Conservation (phyloP, 2,329 filamentous ascomycete species). For the Colletotrichum sp. region DNA sequence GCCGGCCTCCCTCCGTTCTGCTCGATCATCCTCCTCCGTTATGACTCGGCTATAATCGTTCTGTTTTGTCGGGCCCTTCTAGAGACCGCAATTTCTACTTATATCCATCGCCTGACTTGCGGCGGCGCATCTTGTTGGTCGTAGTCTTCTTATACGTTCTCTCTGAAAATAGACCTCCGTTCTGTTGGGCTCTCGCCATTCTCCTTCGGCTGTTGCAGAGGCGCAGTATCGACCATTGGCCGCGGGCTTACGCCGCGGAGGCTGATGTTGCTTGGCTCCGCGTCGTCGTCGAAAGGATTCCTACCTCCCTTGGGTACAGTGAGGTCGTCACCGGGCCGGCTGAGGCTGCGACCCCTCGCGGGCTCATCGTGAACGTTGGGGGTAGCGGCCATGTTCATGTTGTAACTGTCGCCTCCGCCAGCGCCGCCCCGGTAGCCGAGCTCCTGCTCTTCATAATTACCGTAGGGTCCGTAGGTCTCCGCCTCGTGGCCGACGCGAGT, state of each 20-base stretch:
- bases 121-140: not conserved
- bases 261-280: conserved; percentile 64
- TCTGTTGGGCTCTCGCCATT: conserved; percentile 66
- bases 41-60: not conserved
- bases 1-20: too few relatives aligned
- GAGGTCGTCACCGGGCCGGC: conserved; percentile 28
- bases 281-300: conserved; percentile 77
- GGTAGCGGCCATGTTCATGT: conserved; percentile 52
- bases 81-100: not conserved
- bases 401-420: conserved; percentile 48
- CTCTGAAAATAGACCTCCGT: conserved; percentile 72
- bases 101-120: not conserved
- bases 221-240: conserved; percentile 60
- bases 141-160: conserved; percentile 60
- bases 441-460: conserved; percentile 81
- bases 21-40: too few relatives aligned
- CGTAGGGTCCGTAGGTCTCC: conserved; percentile 62
- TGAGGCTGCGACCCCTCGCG: conserved; percentile 13
- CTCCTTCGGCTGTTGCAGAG: conserved; percentile 25
- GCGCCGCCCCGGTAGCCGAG: conserved; percentile 55
- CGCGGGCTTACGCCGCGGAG: conserved; percentile 77
- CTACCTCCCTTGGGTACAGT: conserved; percentile 37
- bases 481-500: conserved; percentile 77
- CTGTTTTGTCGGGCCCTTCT: not conserved
- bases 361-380: conserved; percentile 34